Base-by-base conservation (phyloP, 257 asterid species). In the Primulina tabacum region DNA sequence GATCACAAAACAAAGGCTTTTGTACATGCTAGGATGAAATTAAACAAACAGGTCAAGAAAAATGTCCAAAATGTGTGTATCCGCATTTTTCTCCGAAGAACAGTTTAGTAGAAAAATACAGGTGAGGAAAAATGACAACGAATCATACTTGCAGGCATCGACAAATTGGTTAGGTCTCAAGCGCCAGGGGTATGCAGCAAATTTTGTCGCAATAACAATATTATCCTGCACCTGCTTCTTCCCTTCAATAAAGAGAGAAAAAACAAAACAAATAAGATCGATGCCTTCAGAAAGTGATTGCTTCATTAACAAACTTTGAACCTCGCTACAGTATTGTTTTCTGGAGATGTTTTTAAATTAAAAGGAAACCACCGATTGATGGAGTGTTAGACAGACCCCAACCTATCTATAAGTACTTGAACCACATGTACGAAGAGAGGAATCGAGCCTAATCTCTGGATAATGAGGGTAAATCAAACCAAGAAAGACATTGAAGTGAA, bases 101-200 rank as follows among this genome's bases (percentile, higher is more conserved):
- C 14, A 8, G 57, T 32, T 10, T 20, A 52, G 24, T 29, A 62
- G 1, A 61, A 17, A 26, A n/a, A 59, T 24, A 17, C 29, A 50
- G 64, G 29, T 59, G 55, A 17, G 60, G 26, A 24, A 66, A 64
- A 68, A 76, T 72, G 68, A 71, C 80, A 56, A 32, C 8, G 76
- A 38, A 10, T 50, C 81, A 18, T 80, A 89, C 99, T 85, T 83
- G 96, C 96, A 89, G 78, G 99, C 99, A 75, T 83, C 78, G 40
- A 93, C 96, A 64, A 93, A 90, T 67, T 90, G 96, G 64, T 85
- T 84, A 38, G 96, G 95, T 26, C 96, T 93, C 64, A 90, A 62
- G 60, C 97, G 97, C 97, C 99, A 93, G 0, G 99, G 99, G 75
- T 90, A 93, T 10, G 99, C 99, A 64, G 99, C 99, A 65, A 93